Evolutionary conservation across 768 basidiomycete genomes (phyloP), one percentile per base, ranked within the genome.

Genomic region (Hebeloma cylindrosporum): DNA sequence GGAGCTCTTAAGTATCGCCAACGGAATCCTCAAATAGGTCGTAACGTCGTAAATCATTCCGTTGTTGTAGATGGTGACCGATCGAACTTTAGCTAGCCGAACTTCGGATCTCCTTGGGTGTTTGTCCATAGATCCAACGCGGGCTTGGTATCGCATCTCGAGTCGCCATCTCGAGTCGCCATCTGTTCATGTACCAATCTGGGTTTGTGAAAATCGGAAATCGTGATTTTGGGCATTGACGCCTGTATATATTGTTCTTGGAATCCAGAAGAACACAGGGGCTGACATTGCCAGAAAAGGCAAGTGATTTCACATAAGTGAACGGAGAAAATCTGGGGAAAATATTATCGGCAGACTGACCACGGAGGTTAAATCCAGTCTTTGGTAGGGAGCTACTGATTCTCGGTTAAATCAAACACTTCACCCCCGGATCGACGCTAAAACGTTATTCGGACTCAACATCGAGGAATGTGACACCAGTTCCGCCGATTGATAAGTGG

Each of bases 141-240:
- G 88, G 55, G 81, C 82, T 41, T 81, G 85, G 74, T 86, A 96
- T 5, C 96, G 88, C 86, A 99, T 85, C 60, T 79, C 64, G 2
- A 89, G 88, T 95, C 98, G 98, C 47, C 73, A 75, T 68, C 97
- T 88, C 53, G 88, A 93, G 65, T 98, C 98, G 96, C 96, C 98
- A 60, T 99, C 96, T 0, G 96, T 94, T 6, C 96, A 80, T 0
- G 87, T 85, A 59, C 98, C 95, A n/a, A n/a, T n/a, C n/a, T n/a
- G n/a, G n/a, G 47, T 83, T 87, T 26, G 84, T 86, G 60, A 74
- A 83, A 0, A 84, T 84, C 95, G 88, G 80, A 99, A 99, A 62
- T 99, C 95, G 63, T 98, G 96, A 62, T 98, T 98, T 56, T 82
- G 73, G 0, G 86, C 73, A 57, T 93, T 88, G 13, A 68, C 59